Evolutionary conservation across 129 eudicot genomes (phyloP).

Genomic region (Mikania micrantha): DNA sequence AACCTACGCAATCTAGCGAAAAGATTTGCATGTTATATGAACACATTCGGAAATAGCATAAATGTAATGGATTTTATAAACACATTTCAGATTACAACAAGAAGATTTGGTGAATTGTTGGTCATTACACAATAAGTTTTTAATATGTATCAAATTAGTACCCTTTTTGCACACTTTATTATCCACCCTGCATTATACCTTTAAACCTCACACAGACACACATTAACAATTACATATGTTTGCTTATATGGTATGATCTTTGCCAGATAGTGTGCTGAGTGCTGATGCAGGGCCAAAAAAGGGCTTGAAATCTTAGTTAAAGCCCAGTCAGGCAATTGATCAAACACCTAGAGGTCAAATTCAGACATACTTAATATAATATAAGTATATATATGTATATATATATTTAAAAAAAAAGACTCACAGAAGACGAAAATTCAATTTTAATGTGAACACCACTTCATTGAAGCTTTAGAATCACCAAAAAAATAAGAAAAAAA

Average conservation of each 20-base stretch:
- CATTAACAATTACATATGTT: neutral
- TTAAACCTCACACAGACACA: constrained; percentile 2
- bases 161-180: neutral
- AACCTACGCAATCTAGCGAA: constrained; percentile 15
- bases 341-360: constrained; percentile 1
- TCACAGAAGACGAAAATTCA: neutral
- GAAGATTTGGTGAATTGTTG: neutral
- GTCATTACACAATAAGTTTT: neutral
- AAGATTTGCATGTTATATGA: constrained; percentile 4
- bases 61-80: neutral
- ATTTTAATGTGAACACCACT: constrained; percentile 22
- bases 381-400: too few relatives aligned
- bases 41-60: neutral
- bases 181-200: constrained; percentile 12
- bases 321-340: neutral
- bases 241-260: neutral
- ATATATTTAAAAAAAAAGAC: neutral
- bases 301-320: too few relatives aligned
- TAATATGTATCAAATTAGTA: too few relatives aligned
- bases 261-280: neutral
- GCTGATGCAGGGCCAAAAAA: neutral
- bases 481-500: neutral
- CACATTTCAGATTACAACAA: neutral
- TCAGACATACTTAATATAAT: neutral
- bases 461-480: constrained; percentile 2